Base-by-base conservation (phyloP, 225 moss, liverwort and hornwort species). In the Thuidium tamariscinum region DNA sequence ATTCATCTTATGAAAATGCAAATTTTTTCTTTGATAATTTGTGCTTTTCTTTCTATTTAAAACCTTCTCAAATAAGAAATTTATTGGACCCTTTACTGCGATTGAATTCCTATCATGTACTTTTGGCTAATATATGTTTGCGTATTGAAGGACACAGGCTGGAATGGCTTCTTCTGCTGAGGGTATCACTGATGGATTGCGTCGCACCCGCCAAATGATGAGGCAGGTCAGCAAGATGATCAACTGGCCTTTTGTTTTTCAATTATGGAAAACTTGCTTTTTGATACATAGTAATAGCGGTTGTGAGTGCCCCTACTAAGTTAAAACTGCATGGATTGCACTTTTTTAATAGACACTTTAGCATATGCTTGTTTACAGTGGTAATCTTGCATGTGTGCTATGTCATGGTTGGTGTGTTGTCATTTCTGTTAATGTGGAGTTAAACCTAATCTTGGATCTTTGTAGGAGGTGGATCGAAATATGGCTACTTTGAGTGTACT, bases 201-300 rank as follows among this genome's bases (percentile, higher is more conserved):
- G 99, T 87, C 95, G 97, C 82, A 97, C 99, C 79, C 96, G 95
- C 67, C 99, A 99, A 89, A 89, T 99, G 82, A 99, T 99, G 99
- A 91, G 96, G 74, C 98, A 99, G 96, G 98, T 97, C 59, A 76
- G 88, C 49, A 82, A 15, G 10, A 73, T 78, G 51, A 71, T 85
- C 23, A 67, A 37, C 26, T 71, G 61, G 34, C 23, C 42, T 61
- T 34, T 10, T 48, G 2, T 78, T 85, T 84, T 82, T 36, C 16
- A 52, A 34, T 74, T 80, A 13, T 79, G 68, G 36, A 65, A 64
- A 56, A 20, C 51, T 13, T 81, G 66, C 61, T 64, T 51, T 59
- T 72, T 16, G 51, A 52, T 29, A 7, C 49, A 16, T 67, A 81
- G 67, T n/a, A n/a, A 15, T 64, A 74, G 46, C 56, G 22, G 34